Evolutionary conservation across 371 early-diverging fungal genomes (phyloP), one percentile per base, ranked within the genome.

Genomic region (Umbelopsis sp.): DNA sequence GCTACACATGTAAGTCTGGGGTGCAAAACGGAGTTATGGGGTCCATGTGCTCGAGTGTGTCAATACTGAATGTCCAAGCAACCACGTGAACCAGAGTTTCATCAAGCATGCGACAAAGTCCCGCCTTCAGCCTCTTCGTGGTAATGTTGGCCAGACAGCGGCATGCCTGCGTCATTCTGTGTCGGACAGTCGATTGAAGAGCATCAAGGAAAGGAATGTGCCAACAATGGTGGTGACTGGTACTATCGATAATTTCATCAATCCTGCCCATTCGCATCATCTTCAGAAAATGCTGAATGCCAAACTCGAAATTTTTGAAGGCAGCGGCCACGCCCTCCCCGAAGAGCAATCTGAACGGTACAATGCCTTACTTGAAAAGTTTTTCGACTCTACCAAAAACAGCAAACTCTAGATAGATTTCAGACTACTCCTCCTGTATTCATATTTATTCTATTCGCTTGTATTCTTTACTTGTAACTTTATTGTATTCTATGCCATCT

Each of bases 291-390:
- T 74, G 0, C 44, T 80, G 25, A 57, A 38, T 3, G 73, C 75
- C 37, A 65, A 73, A 2, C 70, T 78, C 48, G 77, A 76, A 44
- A 46, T 80, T 12, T 83, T 83, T 65, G 69, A 79, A 44, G 79
- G 79, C 38, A 75, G 78, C 63, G 83, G 83, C 11, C 83, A 83
- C 72, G 80, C 71, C 41, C 76, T 83, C 44, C 79, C 78, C 0
- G 79, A 76, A 44, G 79, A 83, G 63, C 77, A 77, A 41, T 70
- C 75, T 1, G 74, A 74, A 0, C 66, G 75, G 29, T 83, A 83
- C 51, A 83, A 83, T 51, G 48, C 62, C n/a, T 68, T 73, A 38
- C 65, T 75, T 51, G 52, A 70, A 46, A 72, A 68, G n/a, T 72
- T 75, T 53, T 74, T 74, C 41, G 63, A 41, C 20, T 62, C 51